Conservation (phyloP, 202 grass and related monocot genomes). For the Carex sylvatica region DNA sequence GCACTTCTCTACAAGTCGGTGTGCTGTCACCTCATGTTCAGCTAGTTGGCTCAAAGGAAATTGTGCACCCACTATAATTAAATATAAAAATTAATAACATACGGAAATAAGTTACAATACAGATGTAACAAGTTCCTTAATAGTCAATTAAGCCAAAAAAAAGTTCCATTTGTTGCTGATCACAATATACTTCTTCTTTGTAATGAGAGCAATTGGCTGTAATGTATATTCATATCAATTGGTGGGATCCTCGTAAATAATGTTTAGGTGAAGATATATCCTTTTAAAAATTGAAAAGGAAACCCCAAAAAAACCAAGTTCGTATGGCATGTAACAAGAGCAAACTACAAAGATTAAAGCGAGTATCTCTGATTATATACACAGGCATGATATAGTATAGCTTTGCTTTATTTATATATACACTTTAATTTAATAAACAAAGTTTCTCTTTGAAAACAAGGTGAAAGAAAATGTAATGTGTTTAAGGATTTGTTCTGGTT, state of each 20-base stretch:
- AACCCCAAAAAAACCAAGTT: not conserved
- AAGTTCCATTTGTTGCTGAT: not conserved
- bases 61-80: slow-evolving; percentile 60
- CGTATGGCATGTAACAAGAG: not conserved
- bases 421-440: not conserved
- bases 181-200: not conserved
- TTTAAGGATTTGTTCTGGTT: not conserved
- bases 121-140: not conserved
- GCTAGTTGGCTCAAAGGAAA: slow-evolving; percentile 64
- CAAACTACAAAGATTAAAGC: not conserved
- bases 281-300: not conserved
- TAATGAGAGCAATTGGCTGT: no score
- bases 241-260: not conserved
- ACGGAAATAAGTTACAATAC: not conserved
- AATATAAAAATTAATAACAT: not conserved
- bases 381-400: not conserved
- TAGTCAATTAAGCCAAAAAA: not conserved
- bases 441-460: not conserved
- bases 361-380: not conserved
- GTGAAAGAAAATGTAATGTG: not conserved
- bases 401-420: not conserved
- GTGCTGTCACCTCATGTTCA: slow-evolving; percentile 53
- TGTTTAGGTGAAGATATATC: not conserved
- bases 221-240: not conserved
- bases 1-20: slow-evolving; percentile 43